Evolutionary conservation across 1,284 basidiomycete genomes (phyloP).

Genomic region (Ustilago bromivora): DNA sequence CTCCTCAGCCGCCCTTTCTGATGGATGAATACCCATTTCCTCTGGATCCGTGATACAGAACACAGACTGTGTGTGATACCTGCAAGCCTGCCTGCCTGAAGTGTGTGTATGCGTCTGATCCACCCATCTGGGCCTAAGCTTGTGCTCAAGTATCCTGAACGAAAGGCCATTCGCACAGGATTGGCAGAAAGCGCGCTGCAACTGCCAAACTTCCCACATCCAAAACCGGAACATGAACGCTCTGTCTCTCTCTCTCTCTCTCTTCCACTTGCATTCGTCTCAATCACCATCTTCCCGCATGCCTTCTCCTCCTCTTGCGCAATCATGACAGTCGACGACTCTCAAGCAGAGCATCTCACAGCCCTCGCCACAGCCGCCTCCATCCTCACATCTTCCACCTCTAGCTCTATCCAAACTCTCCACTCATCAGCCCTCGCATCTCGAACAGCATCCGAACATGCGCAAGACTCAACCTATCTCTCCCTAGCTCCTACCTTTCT

Average conservation of each 20-base stretch:
- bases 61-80: too few species aligned
- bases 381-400: not conserved
- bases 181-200: too few species aligned
- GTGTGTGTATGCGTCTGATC: too few species aligned
- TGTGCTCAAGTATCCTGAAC: not conserved
- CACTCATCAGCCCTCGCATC: conserved; percentile 17
- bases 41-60: not conserved
- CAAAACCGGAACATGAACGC: conserved; percentile 15
- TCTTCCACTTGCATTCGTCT: not conserved
- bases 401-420: conserved; percentile 25
- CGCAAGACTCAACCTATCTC: conserved; percentile 18
- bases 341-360: conserved; percentile 36
- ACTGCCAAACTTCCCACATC: not conserved
- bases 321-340: conserved; percentile 31
- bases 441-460: not conserved
- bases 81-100: too few species aligned
- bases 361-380: conserved; percentile 18
- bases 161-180: too few species aligned
- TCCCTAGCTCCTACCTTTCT: conserved; percentile 21
- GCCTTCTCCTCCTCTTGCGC: not conserved
- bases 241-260: conserved; percentile 10
- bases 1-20: not conserved
- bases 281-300: not conserved
- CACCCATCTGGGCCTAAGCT: not conserved
- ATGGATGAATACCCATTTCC: not conserved